Conservation (phyloP, 2,329 filamentous ascomycete species). For the Cladosporium colombiae region DNA sequence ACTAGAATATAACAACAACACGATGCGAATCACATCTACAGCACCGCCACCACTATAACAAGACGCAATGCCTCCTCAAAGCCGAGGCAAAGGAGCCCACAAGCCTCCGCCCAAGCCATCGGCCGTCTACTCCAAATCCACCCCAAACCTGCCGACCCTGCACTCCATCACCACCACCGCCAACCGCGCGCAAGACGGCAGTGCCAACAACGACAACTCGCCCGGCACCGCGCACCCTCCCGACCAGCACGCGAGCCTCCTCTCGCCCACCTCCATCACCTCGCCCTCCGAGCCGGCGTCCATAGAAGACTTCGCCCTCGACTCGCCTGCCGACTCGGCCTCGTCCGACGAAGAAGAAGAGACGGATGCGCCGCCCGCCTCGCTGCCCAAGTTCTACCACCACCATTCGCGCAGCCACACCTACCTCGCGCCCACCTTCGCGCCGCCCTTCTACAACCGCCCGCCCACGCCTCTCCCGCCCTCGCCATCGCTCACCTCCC, state of each 20-base stretch:
- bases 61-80: conserved; percentile 44
- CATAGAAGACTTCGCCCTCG: conserved; percentile 41
- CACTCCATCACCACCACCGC: conserved; percentile 32
- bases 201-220: conserved; percentile 16
- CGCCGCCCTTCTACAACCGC: conserved; percentile 92
- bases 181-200: conserved; percentile 20
- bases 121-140: conserved; percentile 50
- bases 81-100: conserved; percentile 39
- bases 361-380: conserved; percentile 26
- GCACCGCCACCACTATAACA: background rate
- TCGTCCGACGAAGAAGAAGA: conserved; percentile 36
- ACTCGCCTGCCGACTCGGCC: conserved; percentile 36
- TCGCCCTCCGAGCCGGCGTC: conserved; percentile 43
- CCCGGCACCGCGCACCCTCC: conserved; percentile 16
- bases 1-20: background rate
- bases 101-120: conserved; percentile 35
- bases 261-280: conserved; percentile 28
- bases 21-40: background rate
- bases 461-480: conserved; percentile 94
- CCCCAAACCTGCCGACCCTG: conserved; percentile 49
- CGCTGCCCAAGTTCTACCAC: conserved; percentile 41
- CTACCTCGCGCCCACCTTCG: conserved; percentile 54
- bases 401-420: conserved; percentile 45
- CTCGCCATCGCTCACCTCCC: conserved; percentile 86
- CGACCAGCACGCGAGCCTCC: conserved; percentile 12